Conservation (phyloP, 1,284 basidiomycete species). For the Melampsora larici-populina region DNA sequence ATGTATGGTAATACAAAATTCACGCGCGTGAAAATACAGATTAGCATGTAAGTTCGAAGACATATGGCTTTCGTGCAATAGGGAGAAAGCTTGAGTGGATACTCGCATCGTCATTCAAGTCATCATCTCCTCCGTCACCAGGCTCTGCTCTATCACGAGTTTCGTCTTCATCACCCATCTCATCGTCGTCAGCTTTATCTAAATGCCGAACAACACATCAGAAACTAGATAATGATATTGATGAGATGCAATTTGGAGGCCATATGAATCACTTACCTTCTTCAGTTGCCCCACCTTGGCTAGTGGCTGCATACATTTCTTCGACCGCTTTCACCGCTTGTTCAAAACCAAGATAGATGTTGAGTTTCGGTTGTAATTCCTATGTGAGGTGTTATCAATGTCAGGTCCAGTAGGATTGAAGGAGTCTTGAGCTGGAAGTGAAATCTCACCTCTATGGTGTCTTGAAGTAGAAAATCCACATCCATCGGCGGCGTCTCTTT, state of each 20-base stretch:
- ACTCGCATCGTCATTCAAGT: conserved; percentile 12
- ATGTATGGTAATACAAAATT: neutral
- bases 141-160: conserved; percentile 30
- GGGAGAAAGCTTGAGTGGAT: too few relatives aligned
- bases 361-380: conserved; percentile 48
- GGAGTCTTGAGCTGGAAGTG: neutral
- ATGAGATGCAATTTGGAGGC: neutral
- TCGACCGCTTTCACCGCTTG: conserved; percentile 84
- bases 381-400: neutral
- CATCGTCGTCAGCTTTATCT: conserved; percentile 16
- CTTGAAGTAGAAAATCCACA: conserved; percentile 53
- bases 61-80: too few relatives aligned
- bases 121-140: conserved; percentile 12
- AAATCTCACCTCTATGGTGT: conserved; percentile 69
- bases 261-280: neutral
- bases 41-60: too few relatives aligned
- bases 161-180: conserved; percentile 38
- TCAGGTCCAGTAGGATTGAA: neutral
- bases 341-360: conserved; percentile 67
- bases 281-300: conserved; percentile 14
- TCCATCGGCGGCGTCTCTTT: conserved; percentile 39
- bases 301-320: conserved; percentile 65
- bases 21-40: neutral
- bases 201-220: neutral
- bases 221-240: neutral